A percentile compares a stretch with the other conserved stretches of the same genome.
Conservation (phyloP, 305 asterid species). For the Ruellia speciosa region DNA sequence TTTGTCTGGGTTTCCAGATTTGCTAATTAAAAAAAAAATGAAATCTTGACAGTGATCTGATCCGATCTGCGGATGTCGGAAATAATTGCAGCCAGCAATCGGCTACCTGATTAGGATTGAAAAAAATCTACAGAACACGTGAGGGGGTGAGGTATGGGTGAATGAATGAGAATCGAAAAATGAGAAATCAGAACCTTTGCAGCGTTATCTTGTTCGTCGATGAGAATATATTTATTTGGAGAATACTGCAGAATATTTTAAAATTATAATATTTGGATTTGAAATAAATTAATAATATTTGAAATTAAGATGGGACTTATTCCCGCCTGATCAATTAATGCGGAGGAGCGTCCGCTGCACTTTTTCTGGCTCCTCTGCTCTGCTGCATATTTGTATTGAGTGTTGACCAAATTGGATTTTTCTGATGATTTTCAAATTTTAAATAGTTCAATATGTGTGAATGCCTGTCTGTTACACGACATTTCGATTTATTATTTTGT, state of each 20-base stretch:
- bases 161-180: too few relatives aligned
- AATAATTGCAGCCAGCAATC: conserved; percentile 13
- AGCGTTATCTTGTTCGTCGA: too few relatives aligned
- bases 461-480: too few relatives aligned
- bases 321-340: conserved; percentile 32
- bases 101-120: too few relatives aligned
- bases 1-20: conserved; percentile 21
- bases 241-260: conserved; percentile 1
- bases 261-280: conserved; percentile 9
- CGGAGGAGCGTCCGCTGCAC: conserved; percentile 20
- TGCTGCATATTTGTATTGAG: not conserved
- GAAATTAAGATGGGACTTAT: conserved; percentile 24
- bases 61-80: conserved; percentile 24
- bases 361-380: not conserved
- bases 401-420: not conserved
- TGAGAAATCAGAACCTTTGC: too few relatives aligned
- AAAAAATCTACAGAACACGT: too few relatives aligned
- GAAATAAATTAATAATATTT: conserved; percentile 3
- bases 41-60: conserved; percentile 14
- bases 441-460: too few relatives aligned
- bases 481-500: too few relatives aligned
- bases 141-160: too few relatives aligned
- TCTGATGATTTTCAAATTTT: not conserved
- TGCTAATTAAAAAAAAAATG: conserved; percentile 3
- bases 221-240: not conserved